Percentiles rank a stretch among this genome's conserved stretches.
These are phyloP conservation scores for Whalleya microplaca DNA, from an alignment of 2,329 filamentous ascomycete species.

Conservation along the genomic window DNA sequence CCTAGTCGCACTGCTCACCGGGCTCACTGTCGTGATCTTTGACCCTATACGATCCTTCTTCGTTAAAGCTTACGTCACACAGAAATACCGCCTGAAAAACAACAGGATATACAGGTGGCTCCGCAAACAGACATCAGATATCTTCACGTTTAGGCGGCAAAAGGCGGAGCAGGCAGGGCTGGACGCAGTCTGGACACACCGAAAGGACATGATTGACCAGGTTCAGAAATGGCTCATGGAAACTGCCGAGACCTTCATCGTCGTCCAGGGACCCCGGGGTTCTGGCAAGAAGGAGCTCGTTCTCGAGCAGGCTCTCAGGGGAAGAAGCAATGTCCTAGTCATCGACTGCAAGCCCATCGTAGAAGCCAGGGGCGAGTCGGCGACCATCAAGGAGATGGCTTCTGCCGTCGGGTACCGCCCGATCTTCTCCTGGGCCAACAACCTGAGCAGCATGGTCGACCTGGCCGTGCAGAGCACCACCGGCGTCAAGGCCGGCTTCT, in stretches of 20 bases:
- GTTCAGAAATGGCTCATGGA: conserved; percentile 86
- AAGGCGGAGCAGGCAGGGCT: conserved; percentile 70
- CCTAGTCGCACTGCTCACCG: conserved; percentile 78
- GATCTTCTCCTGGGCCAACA: conserved; percentile 96
- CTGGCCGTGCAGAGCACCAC: conserved; percentile 92
- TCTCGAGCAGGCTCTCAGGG: conserved; percentile 78
- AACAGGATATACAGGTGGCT: conserved; percentile 81
- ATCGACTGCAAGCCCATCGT: conserved; percentile 94
- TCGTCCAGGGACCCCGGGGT: conserved; percentile 88
- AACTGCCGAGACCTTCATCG: conserved; percentile 87
- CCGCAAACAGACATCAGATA: conserved; percentile 69
- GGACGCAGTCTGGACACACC: conserved; percentile 84
- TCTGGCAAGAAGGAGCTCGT: conserved; percentile 91
- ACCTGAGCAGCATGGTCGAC: conserved; percentile 87
- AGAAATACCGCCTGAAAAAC: conserved; percentile 73
- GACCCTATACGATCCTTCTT: conserved; percentile 95
- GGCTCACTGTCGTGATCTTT: conserved; percentile 84
- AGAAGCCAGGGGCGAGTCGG: conserved; percentile 85
- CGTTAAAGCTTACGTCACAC: conserved; percentile 84
- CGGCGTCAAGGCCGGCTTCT: conserved; percentile 92
- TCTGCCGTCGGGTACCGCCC: conserved; percentile 86
- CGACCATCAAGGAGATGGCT: conserved; percentile 82
- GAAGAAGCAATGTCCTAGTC: conserved; percentile 75
- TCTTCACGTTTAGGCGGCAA: conserved; percentile 61
- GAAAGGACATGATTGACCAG: conserved; percentile 79